Evolutionary conservation across 176 grass and related monocot genomes (phyloP).

Genomic region (Hsuehochloa calcarea): DNA sequence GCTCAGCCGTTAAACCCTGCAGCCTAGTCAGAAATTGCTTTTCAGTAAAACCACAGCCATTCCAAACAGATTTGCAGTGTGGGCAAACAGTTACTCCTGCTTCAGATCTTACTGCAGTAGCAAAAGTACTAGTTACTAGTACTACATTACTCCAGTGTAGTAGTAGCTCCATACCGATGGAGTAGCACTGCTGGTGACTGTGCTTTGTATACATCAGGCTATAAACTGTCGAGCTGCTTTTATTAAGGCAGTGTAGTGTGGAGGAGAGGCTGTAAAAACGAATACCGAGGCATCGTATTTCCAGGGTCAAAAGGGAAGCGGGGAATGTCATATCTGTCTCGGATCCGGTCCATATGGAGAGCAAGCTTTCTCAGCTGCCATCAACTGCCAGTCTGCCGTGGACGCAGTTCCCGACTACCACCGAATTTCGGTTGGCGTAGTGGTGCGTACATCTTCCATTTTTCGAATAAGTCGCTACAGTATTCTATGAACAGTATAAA

Average conservation of each 20-base stretch:
- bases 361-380: slow-evolving; percentile 18
- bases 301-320: background rate
- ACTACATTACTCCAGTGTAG: background rate
- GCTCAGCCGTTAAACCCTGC: too few species aligned
- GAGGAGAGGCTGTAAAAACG: background rate
- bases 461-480: too few species aligned
- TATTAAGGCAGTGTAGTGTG: background rate
- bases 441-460: too few species aligned
- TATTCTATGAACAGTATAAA: too few species aligned
- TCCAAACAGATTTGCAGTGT: too few species aligned
- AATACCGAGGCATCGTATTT: slow-evolving; percentile 11
- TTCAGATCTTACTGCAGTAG: too few species aligned
- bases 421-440: background rate
- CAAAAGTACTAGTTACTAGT: too few species aligned
- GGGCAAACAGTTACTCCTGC: too few species aligned
- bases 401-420: background rate
- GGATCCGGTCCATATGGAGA: background rate
- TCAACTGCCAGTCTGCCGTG: background rate
- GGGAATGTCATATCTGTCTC: background rate
- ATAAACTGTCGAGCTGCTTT: background rate
- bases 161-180: background rate
- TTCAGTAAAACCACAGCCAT: too few species aligned
- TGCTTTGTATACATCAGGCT: background rate
- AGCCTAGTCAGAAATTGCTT: too few species aligned
- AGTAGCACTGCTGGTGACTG: background rate